Base-by-base conservation (phyloP, 2,329 filamentous ascomycete species). In the Penicillium sp. region DNA sequence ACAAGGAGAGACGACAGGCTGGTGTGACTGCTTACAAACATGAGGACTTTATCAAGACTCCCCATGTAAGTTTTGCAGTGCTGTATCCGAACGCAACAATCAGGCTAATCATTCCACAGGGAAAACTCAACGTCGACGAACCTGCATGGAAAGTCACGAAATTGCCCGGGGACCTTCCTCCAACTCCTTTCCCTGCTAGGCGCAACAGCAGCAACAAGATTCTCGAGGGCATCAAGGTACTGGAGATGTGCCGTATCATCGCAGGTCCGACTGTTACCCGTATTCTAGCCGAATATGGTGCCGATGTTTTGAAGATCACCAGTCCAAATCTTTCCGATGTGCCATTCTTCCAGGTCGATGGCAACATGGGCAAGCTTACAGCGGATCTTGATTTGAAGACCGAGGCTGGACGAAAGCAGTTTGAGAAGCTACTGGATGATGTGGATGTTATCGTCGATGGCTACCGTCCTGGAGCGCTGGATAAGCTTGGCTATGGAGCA, bases 241-340 rank as follows among this genome's bases (percentile, higher is more conserved):
- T 91, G 6, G 89, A 92, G 66, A 75, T 91, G 31, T 89, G 87
- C 66, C 84, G 88, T 39, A 86, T 91, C 64, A 90, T 91, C 59
- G 88, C 88, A 4, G 88, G 87, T 0, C 88, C 88, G n/a, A 83
- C 86, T 5, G 85, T 91, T 60, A 84, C 84, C 3, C 82, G 87
- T 31, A 85, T 85, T 2, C 79, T 91, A 0, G 87, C 86, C n/a
- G 88, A 89, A 58, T 87, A 90, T 66, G 89, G 89, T 2, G 88
- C 88, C 8, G 82, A 86, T 50, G 87, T 91, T 0, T 79, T 91
- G 60, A 88, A 90, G 63, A 79, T 91, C 41, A 90, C 87, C 1
- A 85, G 84, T 6, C 82, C 86, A 0, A 76, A 82, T 37, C 77
- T 91, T 10, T 83, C 84, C 2, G 87, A 90, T 56, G 84, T 90